Percentiles rank a stretch among this genome's conserved stretches.
These are phyloP conservation scores for Monilinia aucupariae DNA, from an alignment of 2,329 filamentous ascomycete species.

Conservation along the genomic window DNA sequence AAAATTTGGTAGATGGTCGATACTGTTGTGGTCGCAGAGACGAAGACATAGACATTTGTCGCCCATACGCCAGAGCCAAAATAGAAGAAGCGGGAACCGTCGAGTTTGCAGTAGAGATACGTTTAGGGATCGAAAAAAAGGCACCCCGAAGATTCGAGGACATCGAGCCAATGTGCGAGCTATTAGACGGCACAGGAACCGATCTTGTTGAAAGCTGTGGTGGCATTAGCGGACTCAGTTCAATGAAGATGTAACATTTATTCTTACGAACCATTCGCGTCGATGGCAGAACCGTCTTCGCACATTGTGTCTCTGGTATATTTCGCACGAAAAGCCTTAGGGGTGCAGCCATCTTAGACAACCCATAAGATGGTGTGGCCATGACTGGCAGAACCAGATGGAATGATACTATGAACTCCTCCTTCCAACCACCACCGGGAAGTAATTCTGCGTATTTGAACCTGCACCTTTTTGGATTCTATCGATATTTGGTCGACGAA, in stretches of 20 bases:
- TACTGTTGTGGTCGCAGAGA: constrained; percentile 21
- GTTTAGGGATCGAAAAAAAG: background rate
- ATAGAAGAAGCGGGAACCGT: constrained; percentile 19
- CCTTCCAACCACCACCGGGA: constrained; percentile 17
- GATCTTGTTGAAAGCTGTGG: constrained; percentile 12
- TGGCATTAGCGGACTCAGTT: background rate
- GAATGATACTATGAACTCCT: constrained; percentile 9
- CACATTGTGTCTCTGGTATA: background rate
- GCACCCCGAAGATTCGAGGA: background rate
- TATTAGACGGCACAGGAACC: constrained; percentile 20
- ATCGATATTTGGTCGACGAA: background rate
- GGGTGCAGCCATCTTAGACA: constrained; percentile 12
- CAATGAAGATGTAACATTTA: background rate
- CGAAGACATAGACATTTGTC: constrained; percentile 27
- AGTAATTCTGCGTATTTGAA: background rate
- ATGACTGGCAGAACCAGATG: constrained; percentile 15
- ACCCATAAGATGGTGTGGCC: constrained; percentile 6
- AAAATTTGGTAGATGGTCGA: constrained; percentile 15
- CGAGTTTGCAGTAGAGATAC: constrained; percentile 25
- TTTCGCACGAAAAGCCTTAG: constrained; percentile 8
- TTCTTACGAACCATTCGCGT: constrained; percentile 9
- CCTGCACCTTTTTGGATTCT: background rate
- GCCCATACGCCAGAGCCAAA: constrained; percentile 19
- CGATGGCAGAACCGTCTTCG: background rate
- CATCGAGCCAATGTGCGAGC: constrained; percentile 11